phyloP scores from a whole-genome alignment of 2,329 filamentous ascomycete species.

The Epichloe hybrida region DNA sequence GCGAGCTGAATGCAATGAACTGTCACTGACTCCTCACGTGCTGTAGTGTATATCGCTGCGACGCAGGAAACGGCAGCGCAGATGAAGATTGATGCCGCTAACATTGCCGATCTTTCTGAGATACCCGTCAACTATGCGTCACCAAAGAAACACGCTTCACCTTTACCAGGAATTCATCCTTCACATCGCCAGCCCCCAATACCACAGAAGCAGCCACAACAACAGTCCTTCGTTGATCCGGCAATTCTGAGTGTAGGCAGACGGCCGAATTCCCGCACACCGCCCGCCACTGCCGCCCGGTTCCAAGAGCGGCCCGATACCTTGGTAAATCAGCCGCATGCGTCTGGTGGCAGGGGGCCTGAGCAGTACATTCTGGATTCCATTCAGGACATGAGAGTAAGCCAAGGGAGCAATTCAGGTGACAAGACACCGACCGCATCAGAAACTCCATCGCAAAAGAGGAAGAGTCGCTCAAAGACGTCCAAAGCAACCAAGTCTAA shows the following conservation, averaged over 20 bases:
- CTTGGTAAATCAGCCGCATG: not conserved
- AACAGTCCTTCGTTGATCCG: constrained; percentile 56
- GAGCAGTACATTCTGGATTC: constrained; percentile 15
- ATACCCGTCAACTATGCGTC: constrained; percentile 17
- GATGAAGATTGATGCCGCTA: constrained; percentile 32
- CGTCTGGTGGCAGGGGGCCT: constrained; percentile 6
- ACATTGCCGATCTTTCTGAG: constrained; percentile 33
- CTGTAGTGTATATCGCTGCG: constrained; percentile 25
- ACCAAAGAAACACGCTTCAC: constrained; percentile 15
- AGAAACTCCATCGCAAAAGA: constrained; percentile 17
- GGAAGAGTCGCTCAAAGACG: constrained; percentile 18
- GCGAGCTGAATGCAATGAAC: not conserved
- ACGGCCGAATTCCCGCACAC: constrained; percentile 20
- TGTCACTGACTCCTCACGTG: not conserved
- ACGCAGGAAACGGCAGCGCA: constrained; percentile 27
- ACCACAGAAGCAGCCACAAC: constrained; percentile 16
- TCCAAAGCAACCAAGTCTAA: constrained; percentile 18
- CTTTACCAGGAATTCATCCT: constrained; percentile 10
- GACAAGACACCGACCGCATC: constrained; percentile 10
- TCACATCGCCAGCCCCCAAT: constrained; percentile 10
- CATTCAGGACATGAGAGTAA: constrained; percentile 14
- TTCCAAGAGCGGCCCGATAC: constrained; percentile 4
- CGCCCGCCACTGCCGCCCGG: constrained; percentile 10
- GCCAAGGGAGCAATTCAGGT: constrained; percentile 8
- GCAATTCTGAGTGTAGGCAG: constrained; percentile 61